A percentile compares a stretch with the other conserved stretches of the same genome.
Evolutionary conservation across 2,329 filamentous ascomycete genomes (phyloP).

Genomic region (Aspergillus calidoustus): DNA sequence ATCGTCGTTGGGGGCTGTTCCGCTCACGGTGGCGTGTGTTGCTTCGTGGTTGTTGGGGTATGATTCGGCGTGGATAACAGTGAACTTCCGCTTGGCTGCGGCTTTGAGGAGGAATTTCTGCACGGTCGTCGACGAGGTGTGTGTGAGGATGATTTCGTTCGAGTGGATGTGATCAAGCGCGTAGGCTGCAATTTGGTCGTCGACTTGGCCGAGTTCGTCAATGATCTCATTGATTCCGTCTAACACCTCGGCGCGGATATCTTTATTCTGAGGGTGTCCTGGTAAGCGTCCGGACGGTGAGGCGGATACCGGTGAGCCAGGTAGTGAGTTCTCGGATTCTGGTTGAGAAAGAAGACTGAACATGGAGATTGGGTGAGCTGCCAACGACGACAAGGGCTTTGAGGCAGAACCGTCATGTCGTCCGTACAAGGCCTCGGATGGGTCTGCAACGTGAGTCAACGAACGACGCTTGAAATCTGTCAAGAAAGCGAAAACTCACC

Average conservation of each 20-base stretch:
- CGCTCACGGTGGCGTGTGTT: conserved; percentile 66
- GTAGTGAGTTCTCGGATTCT: conserved; percentile 50
- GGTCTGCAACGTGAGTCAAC: conserved; percentile 25
- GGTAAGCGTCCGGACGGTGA: conserved; percentile 40
- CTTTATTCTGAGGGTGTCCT: conserved; percentile 51
- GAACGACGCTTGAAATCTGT: neutral
- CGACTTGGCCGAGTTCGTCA: conserved; percentile 90
- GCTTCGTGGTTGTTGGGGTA: conserved; percentile 70
- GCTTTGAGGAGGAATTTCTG: conserved; percentile 89
- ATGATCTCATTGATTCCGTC: conserved; percentile 95
- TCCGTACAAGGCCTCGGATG: conserved; percentile 32
- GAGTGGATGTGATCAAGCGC: conserved; percentile 92
- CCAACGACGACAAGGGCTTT: conserved; percentile 64
- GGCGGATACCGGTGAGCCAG: conserved; percentile 40
- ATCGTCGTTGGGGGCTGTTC: conserved; percentile 55
- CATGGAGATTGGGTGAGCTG: conserved; percentile 69
- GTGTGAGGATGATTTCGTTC: conserved; percentile 88
- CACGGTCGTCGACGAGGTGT: conserved; percentile 83
- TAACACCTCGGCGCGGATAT: conserved; percentile 87
- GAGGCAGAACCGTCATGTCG: conserved; percentile 38
- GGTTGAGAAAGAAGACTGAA: conserved; percentile 83
- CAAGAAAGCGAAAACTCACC: conserved; percentile 30
- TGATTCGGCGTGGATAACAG: conserved; percentile 79
- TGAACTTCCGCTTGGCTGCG: conserved; percentile 88
- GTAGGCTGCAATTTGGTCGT: conserved; percentile 88